phyloP scores from a whole-genome alignment of 2,329 filamentous ascomycete species.

The Raffaelea ambrosiae region DNA sequence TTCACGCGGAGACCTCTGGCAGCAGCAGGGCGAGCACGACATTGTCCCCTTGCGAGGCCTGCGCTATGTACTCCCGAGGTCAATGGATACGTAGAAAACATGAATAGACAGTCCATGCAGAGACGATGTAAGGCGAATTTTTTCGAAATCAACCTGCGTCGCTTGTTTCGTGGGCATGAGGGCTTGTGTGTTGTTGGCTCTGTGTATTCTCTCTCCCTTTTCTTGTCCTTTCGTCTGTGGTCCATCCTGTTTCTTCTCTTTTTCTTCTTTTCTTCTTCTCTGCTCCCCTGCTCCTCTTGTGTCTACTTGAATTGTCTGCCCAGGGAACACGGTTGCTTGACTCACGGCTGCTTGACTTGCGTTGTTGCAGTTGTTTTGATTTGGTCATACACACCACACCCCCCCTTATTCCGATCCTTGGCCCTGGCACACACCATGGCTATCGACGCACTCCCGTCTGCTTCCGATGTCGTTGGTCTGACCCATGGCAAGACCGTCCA shows the following conservation, averaged over 20 bases:
- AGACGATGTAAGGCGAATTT: background rate
- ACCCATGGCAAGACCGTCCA: background rate
- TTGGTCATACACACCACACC: background rate
- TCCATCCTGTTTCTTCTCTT: background rate
- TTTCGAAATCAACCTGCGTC: too few species aligned
- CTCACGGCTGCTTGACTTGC: too few species aligned
- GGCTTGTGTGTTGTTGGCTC: background rate
- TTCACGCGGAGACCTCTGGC: too few species aligned
- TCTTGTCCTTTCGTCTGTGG: background rate
- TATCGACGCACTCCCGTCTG: background rate
- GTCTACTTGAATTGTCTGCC: background rate
- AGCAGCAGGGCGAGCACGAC: too few species aligned
- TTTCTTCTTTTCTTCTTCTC: background rate
- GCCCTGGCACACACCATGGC: background rate
- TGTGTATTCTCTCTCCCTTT: background rate
- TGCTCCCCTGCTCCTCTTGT: background rate
- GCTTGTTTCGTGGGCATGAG: background rate
- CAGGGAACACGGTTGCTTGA: too few species aligned
- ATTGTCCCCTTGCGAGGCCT: too few species aligned
- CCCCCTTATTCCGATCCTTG: too few species aligned
- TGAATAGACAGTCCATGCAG: background rate
- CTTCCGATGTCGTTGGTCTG: background rate
- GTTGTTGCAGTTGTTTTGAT: background rate
- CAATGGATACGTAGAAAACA: background rate
- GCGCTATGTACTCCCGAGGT: background rate